Evolutionary conservation across 192 early-diverging fungal species (phyloP), one percentile per base, ranked within the genome.

Genomic region (Endogone sp.): DNA sequence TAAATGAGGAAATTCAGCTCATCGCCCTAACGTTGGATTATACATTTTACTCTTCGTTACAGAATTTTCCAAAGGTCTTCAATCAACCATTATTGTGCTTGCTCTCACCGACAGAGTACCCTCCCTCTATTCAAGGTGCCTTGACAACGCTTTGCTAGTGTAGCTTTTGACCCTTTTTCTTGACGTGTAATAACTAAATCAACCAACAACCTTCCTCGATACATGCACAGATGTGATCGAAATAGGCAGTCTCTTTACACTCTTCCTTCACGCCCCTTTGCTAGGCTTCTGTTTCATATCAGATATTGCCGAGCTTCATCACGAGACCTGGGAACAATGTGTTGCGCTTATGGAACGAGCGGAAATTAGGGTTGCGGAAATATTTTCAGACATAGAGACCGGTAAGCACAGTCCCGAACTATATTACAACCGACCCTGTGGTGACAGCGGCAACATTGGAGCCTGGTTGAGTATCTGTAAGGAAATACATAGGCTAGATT

Each of bases 221-320:
- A n/a, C n/a, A n/a, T 65, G n/a, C 25, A 6, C 66, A 82, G 81
- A 85, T 37, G 82, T 80, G 10, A 75, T 76, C 22, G 88, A 88
- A 80, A 85, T 93, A 3, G 97, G 97, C 31, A 91, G 90, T 75
- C 84, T 98, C 13, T 98, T 97, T 70, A 98, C 96, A 3, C 74
- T 99, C 65, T 99, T 99, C 71, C 78, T 99, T 64, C 93, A 97
- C 75, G 89, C 90, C 13, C 95, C 96, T 2, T 63, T 96, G 13
- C 90, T 96, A 56, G 97, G 92, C 0, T 95, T 99, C 68, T 88
- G 90, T 23, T 94, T 91, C 64, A 81, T 96, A 21, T 91, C 83
- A 6, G 90, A 90, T 49, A 84, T 88, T 29, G 84, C 80, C 2
- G 80, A 90, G 58, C 72, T 90, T 24, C 77, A 80, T 60, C 70